phyloP scores from a whole-genome alignment of 345 rosid species.

The Pistacia vera region DNA sequence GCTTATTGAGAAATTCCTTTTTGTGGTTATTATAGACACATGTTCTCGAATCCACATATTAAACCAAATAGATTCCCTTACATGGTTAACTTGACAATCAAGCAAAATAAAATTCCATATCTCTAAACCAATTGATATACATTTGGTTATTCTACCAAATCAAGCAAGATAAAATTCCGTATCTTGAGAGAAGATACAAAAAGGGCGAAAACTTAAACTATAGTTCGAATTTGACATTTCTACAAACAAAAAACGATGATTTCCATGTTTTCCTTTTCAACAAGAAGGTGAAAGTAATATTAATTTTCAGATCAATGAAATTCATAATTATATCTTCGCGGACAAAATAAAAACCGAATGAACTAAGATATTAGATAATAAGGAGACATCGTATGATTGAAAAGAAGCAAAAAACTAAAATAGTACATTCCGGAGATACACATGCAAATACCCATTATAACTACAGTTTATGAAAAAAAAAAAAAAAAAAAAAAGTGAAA shows the following conservation, averaged over 20 bases:
- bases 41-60: not conserved
- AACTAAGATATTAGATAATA: not conserved
- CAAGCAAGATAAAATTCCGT: not conserved
- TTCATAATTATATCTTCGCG: not conserved
- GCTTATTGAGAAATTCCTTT: not conserved
- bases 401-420: not conserved
- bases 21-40: not conserved
- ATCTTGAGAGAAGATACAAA: not conserved
- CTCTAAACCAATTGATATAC: not conserved
- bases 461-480: slow-evolving; percentile 1
- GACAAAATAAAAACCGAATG: slow-evolving; percentile 1
- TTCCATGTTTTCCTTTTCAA: not conserved
- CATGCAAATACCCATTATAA: not conserved
- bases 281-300: not conserved
- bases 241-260: not conserved
- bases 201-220: not conserved
- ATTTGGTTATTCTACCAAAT: slow-evolving; percentile 1
- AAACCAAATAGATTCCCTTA: not conserved
- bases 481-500: slow-evolving; percentile 10
- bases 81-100: not conserved
- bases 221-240: slow-evolving; percentile 3
- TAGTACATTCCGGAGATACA: not conserved
- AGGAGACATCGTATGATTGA: not conserved
- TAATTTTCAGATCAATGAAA: not conserved
- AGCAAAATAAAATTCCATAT: not conserved